phyloP scores from a whole-genome alignment of 2,329 filamentous ascomycete genomes.

The Claviceps monticola region DNA sequence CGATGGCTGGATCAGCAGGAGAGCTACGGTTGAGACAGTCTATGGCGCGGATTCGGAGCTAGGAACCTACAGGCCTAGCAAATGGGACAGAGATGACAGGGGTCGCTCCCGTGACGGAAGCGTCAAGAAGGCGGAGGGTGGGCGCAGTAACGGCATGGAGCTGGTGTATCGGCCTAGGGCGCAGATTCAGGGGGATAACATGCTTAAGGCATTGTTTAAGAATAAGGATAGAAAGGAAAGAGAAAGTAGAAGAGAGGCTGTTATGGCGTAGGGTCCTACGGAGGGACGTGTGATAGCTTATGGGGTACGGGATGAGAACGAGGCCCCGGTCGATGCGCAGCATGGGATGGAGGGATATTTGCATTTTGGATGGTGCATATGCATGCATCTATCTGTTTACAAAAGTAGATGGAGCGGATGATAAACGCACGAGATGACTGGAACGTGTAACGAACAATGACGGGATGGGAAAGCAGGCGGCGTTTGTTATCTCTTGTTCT shows the following conservation, averaged over 20 bases:
- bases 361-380: not conserved
- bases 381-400: not conserved
- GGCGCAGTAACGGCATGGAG: conserved; percentile 21
- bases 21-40: conserved; percentile 10
- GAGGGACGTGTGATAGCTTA: not conserved
- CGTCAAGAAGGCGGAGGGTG: conserved; percentile 23
- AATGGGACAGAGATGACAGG: conserved; percentile 14
- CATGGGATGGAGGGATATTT: not conserved
- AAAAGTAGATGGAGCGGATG: too few species aligned
- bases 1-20: conserved; percentile 5
- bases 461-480: not conserved
- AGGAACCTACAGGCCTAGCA: conserved; percentile 18
- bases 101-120: conserved; percentile 5
- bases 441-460: not conserved
- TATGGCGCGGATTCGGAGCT: conserved; percentile 21
- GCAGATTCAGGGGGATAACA: conserved; percentile 32
- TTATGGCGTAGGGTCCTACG: conserved; percentile 13
- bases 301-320: not conserved
- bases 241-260: conserved; percentile 19
- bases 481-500: not conserved
- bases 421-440: not conserved
- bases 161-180: conserved; percentile 32
- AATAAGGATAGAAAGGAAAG: conserved; percentile 36
- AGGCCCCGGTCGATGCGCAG: not conserved
- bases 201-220: conserved; percentile 46